Evolutionary conservation across 768 basidiomycete species (phyloP).

Genomic region (Mycena alexandri): DNA sequence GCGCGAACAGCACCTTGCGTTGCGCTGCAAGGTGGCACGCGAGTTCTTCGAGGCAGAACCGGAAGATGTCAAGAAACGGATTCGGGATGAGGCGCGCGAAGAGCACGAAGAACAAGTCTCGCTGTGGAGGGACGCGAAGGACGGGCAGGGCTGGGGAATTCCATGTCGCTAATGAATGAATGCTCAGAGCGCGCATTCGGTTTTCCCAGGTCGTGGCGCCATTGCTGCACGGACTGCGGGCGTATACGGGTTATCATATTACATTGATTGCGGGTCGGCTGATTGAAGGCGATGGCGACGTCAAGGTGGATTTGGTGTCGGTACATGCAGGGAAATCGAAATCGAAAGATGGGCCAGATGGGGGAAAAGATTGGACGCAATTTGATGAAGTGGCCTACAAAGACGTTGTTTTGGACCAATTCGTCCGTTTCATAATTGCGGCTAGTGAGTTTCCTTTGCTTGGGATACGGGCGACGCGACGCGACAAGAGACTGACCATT

Average conservation of each 20-base stretch:
- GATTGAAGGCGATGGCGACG: not conserved
- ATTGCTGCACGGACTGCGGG: not conserved
- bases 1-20: not conserved
- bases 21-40: not conserved
- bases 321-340: constrained; percentile 10
- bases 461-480: too few species aligned
- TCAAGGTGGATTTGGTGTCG: not conserved
- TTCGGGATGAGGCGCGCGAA: not conserved
- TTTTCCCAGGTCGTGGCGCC: not conserved
- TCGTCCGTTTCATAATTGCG: not conserved
- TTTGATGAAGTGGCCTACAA: constrained; percentile 7
- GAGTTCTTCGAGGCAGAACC: not conserved
- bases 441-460: not conserved
- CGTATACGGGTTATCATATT: constrained; percentile 14
- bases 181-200: too few species aligned
- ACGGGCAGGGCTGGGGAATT: too few species aligned
- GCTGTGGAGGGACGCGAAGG: constrained; percentile 3
- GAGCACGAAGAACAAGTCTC: not conserved
- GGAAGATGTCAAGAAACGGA: not conserved
- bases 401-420: not conserved
- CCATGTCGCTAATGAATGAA: too few species aligned
- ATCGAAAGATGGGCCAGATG: not conserved
- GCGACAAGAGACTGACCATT: not conserved
- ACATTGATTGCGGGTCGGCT: not conserved
- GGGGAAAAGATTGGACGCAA: too few species aligned